Conservation (phyloP, 352 stramenopile genomes). For the Globisporangium uncinulatum region DNA sequence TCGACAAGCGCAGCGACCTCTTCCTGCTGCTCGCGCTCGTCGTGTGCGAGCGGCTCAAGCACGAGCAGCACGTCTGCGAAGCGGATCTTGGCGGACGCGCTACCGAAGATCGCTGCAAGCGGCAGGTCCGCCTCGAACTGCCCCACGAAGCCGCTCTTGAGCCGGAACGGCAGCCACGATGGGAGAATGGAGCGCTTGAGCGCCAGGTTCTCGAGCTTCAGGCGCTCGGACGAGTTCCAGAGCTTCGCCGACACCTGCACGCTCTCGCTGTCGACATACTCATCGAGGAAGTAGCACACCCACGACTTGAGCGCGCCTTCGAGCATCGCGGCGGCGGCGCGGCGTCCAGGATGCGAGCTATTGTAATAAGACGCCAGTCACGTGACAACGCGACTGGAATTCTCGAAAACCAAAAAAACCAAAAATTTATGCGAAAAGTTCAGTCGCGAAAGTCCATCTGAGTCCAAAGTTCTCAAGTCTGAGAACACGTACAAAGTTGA, state of each 20-base stretch:
- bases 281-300: slow-evolving; percentile 78
- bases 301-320: slow-evolving; percentile 86
- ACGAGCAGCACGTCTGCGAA: slow-evolving; percentile 85
- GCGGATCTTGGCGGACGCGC: slow-evolving; percentile 75
- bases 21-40: slow-evolving; percentile 68
- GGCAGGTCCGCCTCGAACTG: slow-evolving; percentile 82
- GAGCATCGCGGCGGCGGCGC: slow-evolving; percentile 41
- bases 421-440: too few relatives aligned
- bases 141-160: slow-evolving; percentile 85
- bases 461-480: too few relatives aligned
- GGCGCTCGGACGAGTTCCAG: slow-evolving; percentile 80
- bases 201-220: slow-evolving; percentile 85
- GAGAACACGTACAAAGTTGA: too few relatives aligned
- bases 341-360: neutral
- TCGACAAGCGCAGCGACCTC: slow-evolving; percentile 45
- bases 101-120: slow-evolving; percentile 84
- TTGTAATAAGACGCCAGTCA: too few relatives aligned
- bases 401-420: too few relatives aligned
- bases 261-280: slow-evolving; percentile 85
- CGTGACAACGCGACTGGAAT: too few relatives aligned
- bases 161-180: slow-evolving; percentile 73
- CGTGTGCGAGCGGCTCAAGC: slow-evolving; percentile 59
- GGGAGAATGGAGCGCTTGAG: slow-evolving; percentile 81
- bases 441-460: too few relatives aligned
- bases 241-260: slow-evolving; percentile 85